Percentiles rank a stretch among this genome's conserved stretches.
These are phyloP conservation scores for Linnemannia zychae DNA, from an alignment of 192 early-diverging fungal species.

Conservation along the genomic window DNA sequence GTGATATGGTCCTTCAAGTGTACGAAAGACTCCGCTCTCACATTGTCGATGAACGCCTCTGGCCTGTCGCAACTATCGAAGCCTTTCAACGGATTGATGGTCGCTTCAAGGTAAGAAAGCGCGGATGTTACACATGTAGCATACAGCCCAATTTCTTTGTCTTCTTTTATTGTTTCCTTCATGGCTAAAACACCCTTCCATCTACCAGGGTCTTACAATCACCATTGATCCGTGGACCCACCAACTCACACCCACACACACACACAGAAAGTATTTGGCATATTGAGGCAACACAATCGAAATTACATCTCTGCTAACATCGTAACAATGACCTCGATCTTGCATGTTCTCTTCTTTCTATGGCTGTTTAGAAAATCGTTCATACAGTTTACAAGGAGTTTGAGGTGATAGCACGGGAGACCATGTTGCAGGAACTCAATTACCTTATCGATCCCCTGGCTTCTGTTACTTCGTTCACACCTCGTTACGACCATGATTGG, in stretches of 20 bases:
- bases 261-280: too few species aligned
- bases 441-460: slow-evolving; percentile 29
- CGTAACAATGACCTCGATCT: too few species aligned
- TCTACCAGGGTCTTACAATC: not conserved
- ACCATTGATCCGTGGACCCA: too few species aligned
- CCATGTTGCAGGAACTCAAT: slow-evolving; percentile 34
- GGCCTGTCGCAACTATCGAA: not conserved
- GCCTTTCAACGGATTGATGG: slow-evolving; percentile 33
- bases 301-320: not conserved
- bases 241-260: too few species aligned
- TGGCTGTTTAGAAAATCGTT: slow-evolving; percentile 28
- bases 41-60: slow-evolving; percentile 7
- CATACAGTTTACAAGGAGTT: slow-evolving; percentile 28
- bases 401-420: slow-evolving; percentile 26
- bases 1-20: slow-evolving; percentile 21
- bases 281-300: too few species aligned
- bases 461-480: not conserved
- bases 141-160: not conserved
- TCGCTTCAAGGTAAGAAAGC: slow-evolving; percentile 40
- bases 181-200: not conserved
- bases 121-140: too few species aligned
- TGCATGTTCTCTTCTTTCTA: not conserved
- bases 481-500: slow-evolving; percentile 20
- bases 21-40: slow-evolving; percentile 17
- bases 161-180: not conserved